A percentile compares a stretch with the other conserved stretches of the same genome.
Conservation (phyloP, 768 basidiomycete genomes). For the Myochromella boudieri region DNA sequence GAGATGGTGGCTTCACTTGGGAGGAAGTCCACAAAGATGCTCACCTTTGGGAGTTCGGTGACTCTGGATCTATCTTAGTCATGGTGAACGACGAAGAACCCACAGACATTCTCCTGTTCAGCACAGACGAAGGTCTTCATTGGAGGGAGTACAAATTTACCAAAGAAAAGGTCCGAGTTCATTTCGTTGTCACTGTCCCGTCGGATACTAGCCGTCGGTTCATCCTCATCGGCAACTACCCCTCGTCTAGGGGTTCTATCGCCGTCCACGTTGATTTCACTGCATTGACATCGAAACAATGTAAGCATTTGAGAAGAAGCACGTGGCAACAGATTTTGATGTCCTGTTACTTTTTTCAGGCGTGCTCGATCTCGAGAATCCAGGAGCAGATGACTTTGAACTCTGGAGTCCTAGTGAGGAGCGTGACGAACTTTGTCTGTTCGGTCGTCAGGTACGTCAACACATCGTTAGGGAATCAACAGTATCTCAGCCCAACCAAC, state of each 20-base stretch:
- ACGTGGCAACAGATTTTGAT: neutral
- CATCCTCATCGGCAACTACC: conserved; percentile 72
- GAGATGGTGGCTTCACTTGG: conserved; percentile 97
- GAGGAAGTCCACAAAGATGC: conserved; percentile 98
- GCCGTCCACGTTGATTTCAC: conserved; percentile 90
- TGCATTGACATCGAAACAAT: conserved; percentile 69
- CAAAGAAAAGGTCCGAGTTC: conserved; percentile 70
- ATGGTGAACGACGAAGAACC: conserved; percentile 96
- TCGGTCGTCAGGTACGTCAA: conserved; percentile 77
- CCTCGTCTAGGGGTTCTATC: conserved; percentile 49
- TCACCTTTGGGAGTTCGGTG: conserved; percentile 96
- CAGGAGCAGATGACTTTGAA: conserved; percentile 90
- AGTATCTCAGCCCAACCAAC: neutral
- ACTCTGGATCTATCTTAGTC: conserved; percentile 91
- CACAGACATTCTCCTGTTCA: conserved; percentile 86
- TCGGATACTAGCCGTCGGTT: conserved; percentile 90
- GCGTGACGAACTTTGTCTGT: conserved; percentile 85
- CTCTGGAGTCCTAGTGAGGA: conserved; percentile 94
- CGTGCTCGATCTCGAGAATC: conserved; percentile 63
- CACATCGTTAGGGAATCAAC: conserved; percentile 1
- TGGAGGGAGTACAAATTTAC: conserved; percentile 91
- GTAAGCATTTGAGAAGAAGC: conserved; percentile 47
- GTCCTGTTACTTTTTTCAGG: conserved; percentile 44
- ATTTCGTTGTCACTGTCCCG: conserved; percentile 82
- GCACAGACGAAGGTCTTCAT: conserved; percentile 81